Evolutionary conservation across 2,329 filamentous ascomycete species (phyloP), one percentile per base, ranked within the genome.

Genomic region (Graphilbum sp.): DNA sequence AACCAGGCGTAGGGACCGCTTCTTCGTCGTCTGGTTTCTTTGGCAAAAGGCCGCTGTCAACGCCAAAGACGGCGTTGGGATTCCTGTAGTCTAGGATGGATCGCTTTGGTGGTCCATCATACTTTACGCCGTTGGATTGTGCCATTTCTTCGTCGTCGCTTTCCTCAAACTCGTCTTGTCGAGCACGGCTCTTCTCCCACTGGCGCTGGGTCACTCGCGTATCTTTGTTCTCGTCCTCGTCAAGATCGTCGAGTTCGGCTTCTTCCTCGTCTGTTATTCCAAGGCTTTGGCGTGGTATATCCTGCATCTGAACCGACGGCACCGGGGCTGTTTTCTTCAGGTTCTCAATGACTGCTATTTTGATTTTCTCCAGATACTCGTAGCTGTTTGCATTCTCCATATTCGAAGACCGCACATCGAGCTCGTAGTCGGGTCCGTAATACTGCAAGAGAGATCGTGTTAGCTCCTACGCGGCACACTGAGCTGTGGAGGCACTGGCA

Each of bases 301-400:
- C 81, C 45, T 84, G 79, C 73, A 94, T 81, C 57, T 95, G 86
- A 17, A 95, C 85, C 17, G 86, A 94, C 2, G 90, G 90, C 0
- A 79, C 84, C 25, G 82, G 80, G 32, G 83, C 74, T 21, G 94
- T 80, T 55, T 88, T 88, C 44, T 83, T 72, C 37, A 98, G 61
- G 54, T 96, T 92, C 50, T 93, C 84, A 39, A 85, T 73, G 23
- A 94, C 76, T 25, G 81, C 74, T 44, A 79, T 72, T 43, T 87
- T 81, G 50, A 95, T 80, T 50, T 79, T 80, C 32, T 86, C 75
- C 3, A 95, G 67, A 47, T 92, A 88, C 38, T 86, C 75, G 37
- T 73, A 67, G 40, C 83, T 80, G 53, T 94, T 93, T 32, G 86
- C 81, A 50, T 95, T 96, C 52, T 93, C 86, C 63, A 90, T 84